Conservation (phyloP, 257 asterid genomes). For the Scutellaria barbata region DNA sequence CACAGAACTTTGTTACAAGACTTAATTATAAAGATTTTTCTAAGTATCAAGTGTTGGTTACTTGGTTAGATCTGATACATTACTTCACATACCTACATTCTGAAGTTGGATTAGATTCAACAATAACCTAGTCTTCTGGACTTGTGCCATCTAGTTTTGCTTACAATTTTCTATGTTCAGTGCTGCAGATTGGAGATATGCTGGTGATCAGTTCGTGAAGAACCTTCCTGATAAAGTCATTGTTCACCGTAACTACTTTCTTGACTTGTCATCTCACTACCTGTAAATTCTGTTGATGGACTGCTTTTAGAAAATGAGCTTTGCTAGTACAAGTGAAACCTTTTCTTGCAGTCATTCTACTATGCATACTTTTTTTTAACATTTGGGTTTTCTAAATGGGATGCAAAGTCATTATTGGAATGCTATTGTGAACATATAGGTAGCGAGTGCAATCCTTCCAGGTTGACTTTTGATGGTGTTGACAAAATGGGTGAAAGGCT, state of each 20-base stretch:
- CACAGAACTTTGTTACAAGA: neutral
- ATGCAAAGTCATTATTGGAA: neutral
- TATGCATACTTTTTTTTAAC: too few relatives aligned
- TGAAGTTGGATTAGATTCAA: slow-evolving; percentile 5
- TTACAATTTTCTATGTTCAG: slow-evolving; percentile 47
- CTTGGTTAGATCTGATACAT: neutral
- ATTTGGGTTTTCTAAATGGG: too few relatives aligned
- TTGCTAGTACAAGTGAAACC: slow-evolving; percentile 23
- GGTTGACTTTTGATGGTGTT: slow-evolving; percentile 90
- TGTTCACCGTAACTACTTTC: slow-evolving; percentile 73
- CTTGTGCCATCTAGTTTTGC: slow-evolving; percentile 22
- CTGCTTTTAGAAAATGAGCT: neutral
- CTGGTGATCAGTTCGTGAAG: slow-evolving; percentile 82
- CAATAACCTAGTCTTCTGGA: slow-evolving; percentile 4
- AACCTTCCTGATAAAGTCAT: slow-evolving; percentile 80
- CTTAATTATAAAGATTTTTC: neutral
- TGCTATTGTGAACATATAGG: slow-evolving; percentile 49
- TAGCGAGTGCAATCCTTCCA: slow-evolving; percentile 78
- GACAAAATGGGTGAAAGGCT: slow-evolving; percentile 93
- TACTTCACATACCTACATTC: slow-evolving; percentile 12
- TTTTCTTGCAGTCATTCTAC: neutral
- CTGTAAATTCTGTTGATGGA: neutral
- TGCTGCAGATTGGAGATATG: slow-evolving; percentile 94
- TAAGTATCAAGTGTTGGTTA: neutral
- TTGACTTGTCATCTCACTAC: slow-evolving; percentile 25